Percentiles rank a stretch among this genome's conserved stretches.
These are phyloP conservation scores for Mytilinidion resinicola DNA, from an alignment of 495 filamentous ascomycete genomes.

Conservation along the genomic window DNA sequence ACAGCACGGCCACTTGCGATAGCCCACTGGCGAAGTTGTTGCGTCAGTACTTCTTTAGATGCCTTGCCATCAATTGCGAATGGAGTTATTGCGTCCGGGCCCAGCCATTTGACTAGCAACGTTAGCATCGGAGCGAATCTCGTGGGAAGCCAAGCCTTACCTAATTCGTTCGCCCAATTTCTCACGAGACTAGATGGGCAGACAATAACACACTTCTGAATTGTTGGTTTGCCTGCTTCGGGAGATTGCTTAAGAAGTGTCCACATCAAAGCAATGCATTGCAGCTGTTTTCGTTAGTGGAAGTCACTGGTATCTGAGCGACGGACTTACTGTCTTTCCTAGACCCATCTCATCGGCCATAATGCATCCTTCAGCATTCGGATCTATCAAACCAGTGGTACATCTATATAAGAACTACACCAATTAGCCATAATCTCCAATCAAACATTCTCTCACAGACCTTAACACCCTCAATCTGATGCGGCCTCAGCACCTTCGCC, in stretches of 20 bases:
- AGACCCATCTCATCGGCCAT: conserved; percentile 99
- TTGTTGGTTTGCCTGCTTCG: conserved; percentile 85
- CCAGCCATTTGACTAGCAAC: conserved; percentile 78
- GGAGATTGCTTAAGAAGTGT: conserved; percentile 92
- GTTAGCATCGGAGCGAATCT: not conserved
- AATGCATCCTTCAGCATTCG: conserved; percentile 93
- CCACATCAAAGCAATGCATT: conserved; percentile 85
- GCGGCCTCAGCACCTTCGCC: conserved; percentile 85
- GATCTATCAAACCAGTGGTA: conserved; percentile 88
- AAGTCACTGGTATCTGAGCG: conserved; percentile 35
- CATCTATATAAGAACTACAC: conserved; percentile 80
- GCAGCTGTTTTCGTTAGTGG: conserved; percentile 47
- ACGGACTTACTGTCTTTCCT: conserved; percentile 70
- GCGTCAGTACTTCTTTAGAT: conserved; percentile 82
- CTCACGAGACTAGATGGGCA: conserved; percentile 94
- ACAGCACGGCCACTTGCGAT: conserved; percentile 85
- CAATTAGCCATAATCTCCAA: not conserved
- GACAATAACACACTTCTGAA: conserved; percentile 98
- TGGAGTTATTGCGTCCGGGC: conserved; percentile 80
- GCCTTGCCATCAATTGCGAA: conserved; percentile 98
- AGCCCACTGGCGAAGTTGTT: conserved; percentile 90
- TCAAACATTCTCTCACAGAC: conserved; percentile 29
- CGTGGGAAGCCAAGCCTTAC: conserved; percentile 23
- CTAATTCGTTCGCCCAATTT: conserved; percentile 94
- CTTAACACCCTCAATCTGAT: conserved; percentile 98